A percentile compares a stretch with the other conserved stretches of the same genome.
phyloP scores from a whole-genome alignment of 1,139 yeast genomes.

The Yamadazyma diddensiae region DNA sequence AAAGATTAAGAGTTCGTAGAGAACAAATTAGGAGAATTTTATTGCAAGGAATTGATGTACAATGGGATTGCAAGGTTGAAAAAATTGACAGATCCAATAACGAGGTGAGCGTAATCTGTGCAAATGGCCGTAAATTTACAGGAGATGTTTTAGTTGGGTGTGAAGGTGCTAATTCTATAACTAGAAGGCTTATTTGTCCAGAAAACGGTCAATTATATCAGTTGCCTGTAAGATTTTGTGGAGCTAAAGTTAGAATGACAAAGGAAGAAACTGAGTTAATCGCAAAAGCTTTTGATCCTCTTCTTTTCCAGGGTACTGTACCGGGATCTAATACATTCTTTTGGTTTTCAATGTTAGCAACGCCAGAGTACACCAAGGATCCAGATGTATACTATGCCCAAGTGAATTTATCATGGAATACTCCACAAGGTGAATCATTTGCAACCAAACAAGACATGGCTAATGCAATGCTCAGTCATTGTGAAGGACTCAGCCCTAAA shows the following conservation, averaged over 20 bases:
- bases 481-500: slow-evolving; percentile 15
- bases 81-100: slow-evolving; percentile 10
- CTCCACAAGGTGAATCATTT: slow-evolving; percentile 14
- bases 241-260: slow-evolving; percentile 21
- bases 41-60: slow-evolving; percentile 20
- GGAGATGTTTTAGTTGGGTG: slow-evolving; percentile 23
- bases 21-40: slow-evolving; percentile 23
- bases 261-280: slow-evolving; percentile 17
- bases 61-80: slow-evolving; percentile 21
- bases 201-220: slow-evolving; percentile 17
- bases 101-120: slow-evolving; percentile 17
- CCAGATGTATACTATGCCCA: slow-evolving; percentile 18
- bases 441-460: slow-evolving; percentile 15
- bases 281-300: slow-evolving; percentile 20
- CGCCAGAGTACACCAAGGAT: slow-evolving; percentile 18
- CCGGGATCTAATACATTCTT: slow-evolving; percentile 22
- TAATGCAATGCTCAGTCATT: slow-evolving; percentile 15
- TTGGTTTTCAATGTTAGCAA: slow-evolving; percentile 25
- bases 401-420: slow-evolving; percentile 20
- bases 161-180: slow-evolving; percentile 23
- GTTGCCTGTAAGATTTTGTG: slow-evolving; percentile 25
- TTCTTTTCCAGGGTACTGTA: slow-evolving; percentile 26
- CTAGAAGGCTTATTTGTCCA: slow-evolving; percentile 18
- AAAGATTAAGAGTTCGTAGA: slow-evolving; percentile 23
- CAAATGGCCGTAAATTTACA: slow-evolving; percentile 17